phyloP scores from a whole-genome alignment of 176 grass and related monocot species.

The Musa acuminata region DNA sequence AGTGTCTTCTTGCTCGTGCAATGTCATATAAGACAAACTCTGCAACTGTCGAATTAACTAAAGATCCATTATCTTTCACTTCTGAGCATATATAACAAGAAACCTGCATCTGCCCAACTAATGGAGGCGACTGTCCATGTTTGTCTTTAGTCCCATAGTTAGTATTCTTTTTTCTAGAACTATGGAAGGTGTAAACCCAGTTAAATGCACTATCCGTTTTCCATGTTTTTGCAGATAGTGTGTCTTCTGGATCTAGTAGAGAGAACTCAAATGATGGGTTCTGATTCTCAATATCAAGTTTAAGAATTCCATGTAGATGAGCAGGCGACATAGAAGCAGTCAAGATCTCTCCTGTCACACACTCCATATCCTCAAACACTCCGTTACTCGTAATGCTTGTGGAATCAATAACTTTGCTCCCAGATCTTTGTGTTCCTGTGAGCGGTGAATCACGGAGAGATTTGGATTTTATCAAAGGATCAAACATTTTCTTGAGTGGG shows the following conservation, averaged over 20 bases:
- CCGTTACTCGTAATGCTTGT: slow-evolving; percentile 27
- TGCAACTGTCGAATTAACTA: slow-evolving; percentile 66
- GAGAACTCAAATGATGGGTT: slow-evolving; percentile 55
- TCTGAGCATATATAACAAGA: slow-evolving; percentile 89
- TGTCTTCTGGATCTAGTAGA: slow-evolving; percentile 56
- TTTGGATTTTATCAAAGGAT: slow-evolving; percentile 85
- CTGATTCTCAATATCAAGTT: slow-evolving; percentile 51
- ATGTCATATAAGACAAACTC: slow-evolving; percentile 95
- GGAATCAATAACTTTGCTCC: slow-evolving; percentile 13
- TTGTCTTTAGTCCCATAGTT: slow-evolving; percentile 44
- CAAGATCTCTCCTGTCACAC: slow-evolving; percentile 26
- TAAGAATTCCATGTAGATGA: slow-evolving; percentile 81
- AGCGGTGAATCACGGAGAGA: slow-evolving; percentile 46
- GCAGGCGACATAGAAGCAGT: slow-evolving; percentile 46
- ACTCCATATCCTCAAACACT: slow-evolving; percentile 12
- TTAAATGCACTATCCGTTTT: slow-evolving; percentile 64
- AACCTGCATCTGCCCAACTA: slow-evolving; percentile 92
- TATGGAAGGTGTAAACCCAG: slow-evolving; percentile 97
- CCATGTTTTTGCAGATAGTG: slow-evolving; percentile 64
- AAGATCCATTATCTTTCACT: slow-evolving; percentile 48
- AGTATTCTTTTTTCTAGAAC: slow-evolving; percentile 42
- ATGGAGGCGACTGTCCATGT: slow-evolving; percentile 39
- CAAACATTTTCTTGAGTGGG: slow-evolving; percentile 64
- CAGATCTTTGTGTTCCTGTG: slow-evolving; percentile 29
- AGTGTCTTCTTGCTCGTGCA: slow-evolving; percentile 67